Conservation (phyloP, 179 eudicot species). For the Dionaea muscipula region DNA sequence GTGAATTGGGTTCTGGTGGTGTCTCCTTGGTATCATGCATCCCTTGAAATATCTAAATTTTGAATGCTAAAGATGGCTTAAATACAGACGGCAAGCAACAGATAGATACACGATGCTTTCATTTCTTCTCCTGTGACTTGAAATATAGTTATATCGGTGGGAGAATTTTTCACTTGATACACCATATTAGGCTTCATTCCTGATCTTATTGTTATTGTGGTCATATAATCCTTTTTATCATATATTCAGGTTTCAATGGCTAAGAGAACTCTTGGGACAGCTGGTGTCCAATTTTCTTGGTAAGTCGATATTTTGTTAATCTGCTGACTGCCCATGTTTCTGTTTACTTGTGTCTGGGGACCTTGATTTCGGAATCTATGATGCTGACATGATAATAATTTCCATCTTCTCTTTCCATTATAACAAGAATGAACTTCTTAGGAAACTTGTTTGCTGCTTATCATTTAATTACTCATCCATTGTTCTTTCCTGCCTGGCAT, state of each 20-base stretch:
- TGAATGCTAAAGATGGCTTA: too few relatives aligned
- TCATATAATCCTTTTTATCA: background rate
- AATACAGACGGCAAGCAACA: too few relatives aligned
- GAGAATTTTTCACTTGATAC: too few relatives aligned
- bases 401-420: too few relatives aligned
- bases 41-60: background rate
- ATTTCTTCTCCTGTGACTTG: background rate
- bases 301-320: slow-evolving; percentile 19
- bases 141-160: too few relatives aligned
- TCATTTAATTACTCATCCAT: too few relatives aligned
- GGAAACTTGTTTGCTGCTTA: too few relatives aligned
- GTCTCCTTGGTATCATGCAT: slow-evolving; percentile 63
- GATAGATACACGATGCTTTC: background rate
- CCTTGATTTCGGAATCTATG: background rate
- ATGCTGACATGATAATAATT: too few relatives aligned
- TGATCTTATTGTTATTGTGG: too few relatives aligned
- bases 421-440: too few relatives aligned
- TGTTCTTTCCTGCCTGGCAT: too few relatives aligned
- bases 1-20: slow-evolving; percentile 87
- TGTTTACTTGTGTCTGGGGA: background rate
- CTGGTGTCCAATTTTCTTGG: slow-evolving; percentile 83
- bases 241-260: slow-evolving; percentile 81
- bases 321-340: background rate
- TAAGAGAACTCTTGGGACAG: slow-evolving; percentile 68
- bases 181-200: too few relatives aligned